A percentile compares a stretch with the other conserved stretches of the same genome.
Conservation (phyloP, 2,329 filamentous ascomycete genomes). For the Aspergillus udagawae region DNA sequence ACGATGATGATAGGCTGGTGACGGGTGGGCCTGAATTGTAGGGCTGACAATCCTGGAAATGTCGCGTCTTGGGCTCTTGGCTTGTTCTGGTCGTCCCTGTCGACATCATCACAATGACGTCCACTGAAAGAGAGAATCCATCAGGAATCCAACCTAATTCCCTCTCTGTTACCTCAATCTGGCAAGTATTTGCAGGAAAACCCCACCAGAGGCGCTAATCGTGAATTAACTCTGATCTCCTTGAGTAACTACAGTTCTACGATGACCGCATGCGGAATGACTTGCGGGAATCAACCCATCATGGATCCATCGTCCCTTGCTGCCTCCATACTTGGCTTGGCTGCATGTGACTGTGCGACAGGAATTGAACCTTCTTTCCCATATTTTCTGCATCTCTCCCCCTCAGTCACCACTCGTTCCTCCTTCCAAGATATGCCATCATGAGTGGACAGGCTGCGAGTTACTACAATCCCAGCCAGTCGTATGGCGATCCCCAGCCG, state of each 20-base stretch:
- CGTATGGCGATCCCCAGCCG: conserved; percentile 15
- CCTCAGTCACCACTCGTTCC: conserved; percentile 1
- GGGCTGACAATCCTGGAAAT: not conserved
- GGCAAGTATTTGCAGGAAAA: not conserved
- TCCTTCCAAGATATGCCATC: conserved; percentile 4
- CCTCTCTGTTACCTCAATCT: too few species aligned
- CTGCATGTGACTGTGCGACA: not conserved
- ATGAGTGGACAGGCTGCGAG: conserved; percentile 38
- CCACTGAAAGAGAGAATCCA: not conserved
- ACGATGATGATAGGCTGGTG: too few species aligned
- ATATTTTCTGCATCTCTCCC: conserved; percentile 1
- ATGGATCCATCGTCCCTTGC: not conserved
- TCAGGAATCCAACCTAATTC: not conserved
- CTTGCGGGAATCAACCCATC: not conserved
- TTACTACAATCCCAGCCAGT: conserved; percentile 32
- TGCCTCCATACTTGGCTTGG: not conserved
- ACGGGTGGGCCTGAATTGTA: not conserved
- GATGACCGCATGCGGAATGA: not conserved
- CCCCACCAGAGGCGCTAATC: not conserved
- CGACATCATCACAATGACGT: not conserved
- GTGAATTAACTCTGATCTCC: not conserved
- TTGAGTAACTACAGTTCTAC: not conserved
- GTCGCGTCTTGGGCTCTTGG: too few species aligned
- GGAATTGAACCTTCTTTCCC: conserved; percentile 4
- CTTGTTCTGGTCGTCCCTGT: too few species aligned